phyloP scores from a whole-genome alignment of 805 yeast genomes.

The Candida cerambycidarum region DNA sequence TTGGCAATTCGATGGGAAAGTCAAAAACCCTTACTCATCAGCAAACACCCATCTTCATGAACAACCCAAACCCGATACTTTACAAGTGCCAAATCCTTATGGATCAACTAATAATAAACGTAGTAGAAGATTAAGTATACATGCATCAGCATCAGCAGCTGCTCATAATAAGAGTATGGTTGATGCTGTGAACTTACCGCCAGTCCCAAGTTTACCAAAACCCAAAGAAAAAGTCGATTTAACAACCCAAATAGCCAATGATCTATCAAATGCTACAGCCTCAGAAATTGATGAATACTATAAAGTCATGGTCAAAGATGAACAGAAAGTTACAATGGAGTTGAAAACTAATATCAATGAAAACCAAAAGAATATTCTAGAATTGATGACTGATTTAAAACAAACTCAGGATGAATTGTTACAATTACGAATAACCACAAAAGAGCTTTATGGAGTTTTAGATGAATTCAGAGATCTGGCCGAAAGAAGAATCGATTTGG shows the following conservation, averaged over 20 bases:
- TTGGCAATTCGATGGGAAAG: slow-evolving; percentile 29
- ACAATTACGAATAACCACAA: slow-evolving; percentile 57
- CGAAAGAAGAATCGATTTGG: slow-evolving; percentile 51
- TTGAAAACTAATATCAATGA: slow-evolving; percentile 58
- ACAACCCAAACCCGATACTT: slow-evolving; percentile 4
- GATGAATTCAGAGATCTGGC: slow-evolving; percentile 62
- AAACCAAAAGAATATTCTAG: slow-evolving; percentile 61
- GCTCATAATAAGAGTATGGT: slow-evolving; percentile 23
- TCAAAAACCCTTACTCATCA: slow-evolving; percentile 23
- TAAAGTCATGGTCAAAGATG: slow-evolving; percentile 49
- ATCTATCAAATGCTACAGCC: slow-evolving; percentile 66
- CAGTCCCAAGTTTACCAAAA: slow-evolving; percentile 24
- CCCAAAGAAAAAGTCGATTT: slow-evolving; percentile 1
- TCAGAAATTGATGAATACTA: slow-evolving; percentile 70
- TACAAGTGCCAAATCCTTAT: slow-evolving; percentile 19
- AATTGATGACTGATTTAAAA: slow-evolving; percentile 58
- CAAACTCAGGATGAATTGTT: slow-evolving; percentile 66
- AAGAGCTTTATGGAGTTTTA: slow-evolving; percentile 59
- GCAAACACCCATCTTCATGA: slow-evolving; percentile 22
- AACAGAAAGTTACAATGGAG: slow-evolving; percentile 51
- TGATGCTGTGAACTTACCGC: slow-evolving; percentile 29
- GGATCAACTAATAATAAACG: slow-evolving; percentile 13
- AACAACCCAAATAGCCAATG: slow-evolving; percentile 24
- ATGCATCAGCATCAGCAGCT: slow-evolving; percentile 38
- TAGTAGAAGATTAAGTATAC: slow-evolving; percentile 35